Conservation (phyloP, 768 basidiomycete genomes). For the Boletus subcaerulescens region DNA sequence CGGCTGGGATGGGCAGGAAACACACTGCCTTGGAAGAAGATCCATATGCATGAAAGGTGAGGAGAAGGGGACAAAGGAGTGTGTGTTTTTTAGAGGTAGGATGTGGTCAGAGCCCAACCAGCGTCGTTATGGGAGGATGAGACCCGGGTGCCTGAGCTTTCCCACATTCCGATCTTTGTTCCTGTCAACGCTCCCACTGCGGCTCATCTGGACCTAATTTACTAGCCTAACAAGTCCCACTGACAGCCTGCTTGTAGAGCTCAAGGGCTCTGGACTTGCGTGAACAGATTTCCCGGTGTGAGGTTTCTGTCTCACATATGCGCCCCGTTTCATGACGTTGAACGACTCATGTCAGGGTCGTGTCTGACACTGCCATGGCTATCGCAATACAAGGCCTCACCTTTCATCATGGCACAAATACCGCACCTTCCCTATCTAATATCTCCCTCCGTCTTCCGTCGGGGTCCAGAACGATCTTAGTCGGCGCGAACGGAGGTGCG, state of each 20-base stretch:
- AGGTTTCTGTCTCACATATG: not conserved
- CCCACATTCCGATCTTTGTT: not conserved
- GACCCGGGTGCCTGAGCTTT: not conserved
- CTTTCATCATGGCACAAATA: slow-evolving; percentile 48
- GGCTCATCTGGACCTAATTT: too few species aligned
- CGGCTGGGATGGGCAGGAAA: slow-evolving; percentile 47
- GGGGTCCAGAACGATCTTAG: slow-evolving; percentile 80
- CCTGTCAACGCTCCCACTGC: not conserved
- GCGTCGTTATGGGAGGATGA: slow-evolving; percentile 1
- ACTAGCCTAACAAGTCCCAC: too few species aligned
- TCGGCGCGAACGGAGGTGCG: slow-evolving; percentile 94
- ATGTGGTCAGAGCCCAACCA: slow-evolving; percentile 18
- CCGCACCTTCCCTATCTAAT: slow-evolving; percentile 55
- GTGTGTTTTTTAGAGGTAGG: slow-evolving; percentile 25
- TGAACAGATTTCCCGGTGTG: not conserved
- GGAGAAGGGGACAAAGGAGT: slow-evolving; percentile 32
- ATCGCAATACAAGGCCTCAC: slow-evolving; percentile 50
- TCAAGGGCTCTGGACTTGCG: too few species aligned
- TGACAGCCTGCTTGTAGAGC: too few species aligned
- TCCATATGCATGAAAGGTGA: slow-evolving; percentile 30
- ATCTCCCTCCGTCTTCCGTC: slow-evolving; percentile 63
- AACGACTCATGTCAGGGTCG: not conserved
- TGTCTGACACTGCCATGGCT: slow-evolving; percentile 2
- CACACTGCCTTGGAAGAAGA: slow-evolving; percentile 46
- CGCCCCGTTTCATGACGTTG: not conserved